Conservation (phyloP, 164 flowering plant species). For the Aristolochia contorta region DNA sequence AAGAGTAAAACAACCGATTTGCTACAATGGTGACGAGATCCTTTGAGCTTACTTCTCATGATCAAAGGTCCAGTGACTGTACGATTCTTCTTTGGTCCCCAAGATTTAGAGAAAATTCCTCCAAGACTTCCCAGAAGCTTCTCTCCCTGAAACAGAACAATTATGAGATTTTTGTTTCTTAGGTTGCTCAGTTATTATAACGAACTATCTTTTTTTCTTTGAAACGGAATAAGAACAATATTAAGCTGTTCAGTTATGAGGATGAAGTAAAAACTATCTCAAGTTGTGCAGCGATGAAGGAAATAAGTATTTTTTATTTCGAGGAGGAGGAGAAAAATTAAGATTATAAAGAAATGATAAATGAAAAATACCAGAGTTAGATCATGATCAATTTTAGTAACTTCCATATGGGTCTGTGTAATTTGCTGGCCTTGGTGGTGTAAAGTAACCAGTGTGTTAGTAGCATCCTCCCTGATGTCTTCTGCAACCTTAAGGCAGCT, state of each 20-base stretch:
- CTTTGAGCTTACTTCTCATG: conserved; percentile 30
- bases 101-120: conserved; percentile 79
- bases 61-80: conserved; percentile 58
- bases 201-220: too few relatives aligned
- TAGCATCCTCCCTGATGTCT: conserved; percentile 64
- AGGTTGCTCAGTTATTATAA: background rate
- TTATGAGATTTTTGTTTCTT: background rate
- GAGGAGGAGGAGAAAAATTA: too few relatives aligned
- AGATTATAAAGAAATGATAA: background rate
- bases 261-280: too few relatives aligned
- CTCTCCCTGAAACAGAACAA: conserved; percentile 23
- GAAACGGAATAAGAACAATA: too few relatives aligned
- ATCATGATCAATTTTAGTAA: conserved; percentile 55
- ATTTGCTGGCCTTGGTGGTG: conserved; percentile 85
- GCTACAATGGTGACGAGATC: background rate
- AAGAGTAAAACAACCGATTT: background rate
- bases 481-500: conserved; percentile 64
- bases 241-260: too few relatives aligned
- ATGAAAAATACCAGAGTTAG: conserved; percentile 38
- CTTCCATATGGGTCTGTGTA: conserved; percentile 48
- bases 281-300: too few relatives aligned
- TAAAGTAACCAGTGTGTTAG: conserved; percentile 54
- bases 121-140: conserved; percentile 77
- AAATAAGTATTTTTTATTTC: too few relatives aligned
- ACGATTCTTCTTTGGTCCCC: conserved; percentile 85